Percentiles rank a stretch among this genome's conserved stretches.
These are phyloP conservation scores for Cryptococcus sp. DNA, from an alignment of 1,284 basidiomycete species.

Conservation along the genomic window DNA sequence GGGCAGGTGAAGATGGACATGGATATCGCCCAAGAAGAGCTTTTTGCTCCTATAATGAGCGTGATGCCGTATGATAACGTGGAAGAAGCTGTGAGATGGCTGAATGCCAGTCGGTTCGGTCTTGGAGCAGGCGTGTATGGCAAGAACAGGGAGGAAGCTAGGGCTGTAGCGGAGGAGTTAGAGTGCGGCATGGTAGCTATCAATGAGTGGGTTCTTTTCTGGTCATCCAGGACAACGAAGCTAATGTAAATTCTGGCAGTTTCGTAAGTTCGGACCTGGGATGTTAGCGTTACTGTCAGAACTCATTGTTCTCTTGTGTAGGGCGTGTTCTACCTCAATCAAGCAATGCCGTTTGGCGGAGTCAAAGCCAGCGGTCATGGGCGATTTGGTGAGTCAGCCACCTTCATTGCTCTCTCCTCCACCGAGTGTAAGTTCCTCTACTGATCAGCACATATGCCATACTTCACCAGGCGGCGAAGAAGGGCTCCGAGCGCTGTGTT, in stretches of 20 bases:
- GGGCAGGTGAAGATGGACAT: slow-evolving; percentile 74
- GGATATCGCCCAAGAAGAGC: slow-evolving; percentile 77
- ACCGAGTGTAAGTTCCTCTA: no score
- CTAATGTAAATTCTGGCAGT: slow-evolving; percentile 5
- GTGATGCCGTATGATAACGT: slow-evolving; percentile 78
- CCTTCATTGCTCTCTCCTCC: not conserved
- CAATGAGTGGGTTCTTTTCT: slow-evolving; percentile 83
- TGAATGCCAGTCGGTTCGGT: slow-evolving; percentile 83
- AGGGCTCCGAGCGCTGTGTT: slow-evolving; percentile 81
- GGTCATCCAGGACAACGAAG: slow-evolving; percentile 50
- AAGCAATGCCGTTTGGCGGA: slow-evolving; percentile 92
- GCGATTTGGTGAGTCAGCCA: slow-evolving; percentile 68
- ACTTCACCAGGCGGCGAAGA: slow-evolving; percentile 73
- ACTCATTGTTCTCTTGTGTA: slow-evolving; percentile 19
- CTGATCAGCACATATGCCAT: not conserved
- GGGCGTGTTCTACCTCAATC: slow-evolving; percentile 85
- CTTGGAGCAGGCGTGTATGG: slow-evolving; percentile 97
- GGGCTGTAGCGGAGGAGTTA: slow-evolving; percentile 72
- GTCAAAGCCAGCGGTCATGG: slow-evolving; percentile 86
- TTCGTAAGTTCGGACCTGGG: slow-evolving; percentile 18
- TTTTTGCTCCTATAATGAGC: slow-evolving; percentile 85
- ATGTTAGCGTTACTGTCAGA: not conserved
- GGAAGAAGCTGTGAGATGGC: slow-evolving; percentile 79
- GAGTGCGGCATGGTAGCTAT: slow-evolving; percentile 96
- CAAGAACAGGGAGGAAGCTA: slow-evolving; percentile 69